phyloP scores from a whole-genome alignment of 2,329 filamentous ascomycete species.

The Stylonectria norvegica region DNA sequence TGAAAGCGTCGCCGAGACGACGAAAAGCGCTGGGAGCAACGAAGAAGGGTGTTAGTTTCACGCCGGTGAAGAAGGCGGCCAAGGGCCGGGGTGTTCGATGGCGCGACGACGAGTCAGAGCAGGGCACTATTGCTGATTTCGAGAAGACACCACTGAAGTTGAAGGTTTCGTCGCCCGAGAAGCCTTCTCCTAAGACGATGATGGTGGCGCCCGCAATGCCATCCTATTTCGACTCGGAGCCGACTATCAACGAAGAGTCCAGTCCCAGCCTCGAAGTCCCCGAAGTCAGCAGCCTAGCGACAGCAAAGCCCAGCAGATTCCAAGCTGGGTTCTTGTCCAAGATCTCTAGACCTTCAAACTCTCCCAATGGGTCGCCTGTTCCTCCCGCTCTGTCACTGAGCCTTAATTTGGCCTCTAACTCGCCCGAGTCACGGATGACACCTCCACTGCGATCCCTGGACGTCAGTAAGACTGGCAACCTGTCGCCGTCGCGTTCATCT shows the following conservation, averaged over 20 bases:
- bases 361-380: constrained; percentile 57
- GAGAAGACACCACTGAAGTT: constrained; percentile 81
- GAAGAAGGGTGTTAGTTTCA: constrained; percentile 74
- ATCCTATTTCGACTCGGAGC: constrained; percentile 19
- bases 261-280: constrained; percentile 58
- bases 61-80: constrained; percentile 73
- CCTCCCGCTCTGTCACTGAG: constrained; percentile 54
- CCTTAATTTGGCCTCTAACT: constrained; percentile 51
- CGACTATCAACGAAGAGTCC: constrained; percentile 43
- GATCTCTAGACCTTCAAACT: constrained; percentile 37
- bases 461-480: constrained; percentile 48
- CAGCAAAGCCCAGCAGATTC: constrained; percentile 69
- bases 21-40: constrained; percentile 59
- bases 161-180: constrained; percentile 51
- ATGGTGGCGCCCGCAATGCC: constrained; percentile 33
- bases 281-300: constrained; percentile 32
- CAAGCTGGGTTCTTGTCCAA: constrained; percentile 82
- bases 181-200: constrained; percentile 22
- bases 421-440: constrained; percentile 28
- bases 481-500: constrained; percentile 45
- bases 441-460: constrained; percentile 51
- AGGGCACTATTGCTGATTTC: constrained; percentile 83
- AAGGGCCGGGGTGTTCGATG: constrained; percentile 82
- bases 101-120: constrained; percentile 83
- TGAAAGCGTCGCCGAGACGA: constrained; percentile 76